Conservation (phyloP, 2,329 filamentous ascomycete genomes). For the Claviceps spartinae region DNA sequence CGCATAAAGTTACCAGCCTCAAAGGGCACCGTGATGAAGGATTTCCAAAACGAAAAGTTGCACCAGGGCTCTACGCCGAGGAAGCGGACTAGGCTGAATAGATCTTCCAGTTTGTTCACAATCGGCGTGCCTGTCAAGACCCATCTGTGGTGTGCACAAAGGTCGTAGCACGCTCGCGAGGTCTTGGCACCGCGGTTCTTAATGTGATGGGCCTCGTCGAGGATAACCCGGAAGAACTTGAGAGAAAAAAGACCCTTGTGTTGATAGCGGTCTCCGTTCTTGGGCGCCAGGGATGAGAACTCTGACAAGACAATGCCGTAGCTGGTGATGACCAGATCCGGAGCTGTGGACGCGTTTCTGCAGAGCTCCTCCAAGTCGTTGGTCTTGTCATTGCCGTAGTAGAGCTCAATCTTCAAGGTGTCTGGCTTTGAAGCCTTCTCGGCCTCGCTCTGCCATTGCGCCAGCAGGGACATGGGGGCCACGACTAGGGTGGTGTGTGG, state of each 20-base stretch:
- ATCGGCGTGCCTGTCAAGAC: conserved; percentile 90
- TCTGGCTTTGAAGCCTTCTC: conserved; percentile 78
- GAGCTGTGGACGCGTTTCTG: conserved; percentile 62
- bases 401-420: conserved; percentile 72
- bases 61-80: conserved; percentile 93
- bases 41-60: conserved; percentile 98
- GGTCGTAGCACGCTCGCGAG: conserved; percentile 84
- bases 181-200: conserved; percentile 87
- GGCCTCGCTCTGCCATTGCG: conserved; percentile 94
- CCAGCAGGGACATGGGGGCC: conserved; percentile 92
- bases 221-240: conserved; percentile 86
- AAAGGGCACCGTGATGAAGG: conserved; percentile 94
- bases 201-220: conserved; percentile 91
- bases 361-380: conserved; percentile 69
- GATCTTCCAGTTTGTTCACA: conserved; percentile 85
- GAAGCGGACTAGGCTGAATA: conserved; percentile 88
- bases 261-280: conserved; percentile 48
- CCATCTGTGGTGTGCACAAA: conserved; percentile 79
- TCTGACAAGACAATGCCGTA: conserved; percentile 89
- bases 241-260: conserved; percentile 76
- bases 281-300: conserved; percentile 55
- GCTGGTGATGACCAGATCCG: conserved; percentile 86
- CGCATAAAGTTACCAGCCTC: conserved; percentile 90
- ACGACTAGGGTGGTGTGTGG: conserved; percentile 87
- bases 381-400: conserved; percentile 81